A percentile compares a stretch with the other conserved stretches of the same genome.
Conservation (phyloP, 1,284 basidiomycete genomes). For the Pseudozyma tsukubaensis region DNA sequence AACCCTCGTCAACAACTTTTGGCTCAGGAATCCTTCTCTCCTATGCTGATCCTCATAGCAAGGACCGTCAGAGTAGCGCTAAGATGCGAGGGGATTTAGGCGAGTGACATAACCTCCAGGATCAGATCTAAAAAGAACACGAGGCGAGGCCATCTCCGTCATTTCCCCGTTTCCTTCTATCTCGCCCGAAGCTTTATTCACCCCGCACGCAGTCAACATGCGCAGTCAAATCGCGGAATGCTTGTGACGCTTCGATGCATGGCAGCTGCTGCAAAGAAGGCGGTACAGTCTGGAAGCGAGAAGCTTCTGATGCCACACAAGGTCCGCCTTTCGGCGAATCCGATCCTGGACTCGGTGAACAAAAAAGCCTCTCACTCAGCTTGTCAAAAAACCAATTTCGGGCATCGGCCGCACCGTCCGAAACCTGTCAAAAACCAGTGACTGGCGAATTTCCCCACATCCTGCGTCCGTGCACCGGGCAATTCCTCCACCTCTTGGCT, state of each 20-base stretch:
- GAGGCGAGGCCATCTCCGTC: neutral
- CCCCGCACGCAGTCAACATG: too few relatives aligned
- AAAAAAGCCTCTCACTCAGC: conserved; percentile 2
- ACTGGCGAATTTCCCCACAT: conserved; percentile 4
- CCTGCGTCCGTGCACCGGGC: conserved; percentile 20
- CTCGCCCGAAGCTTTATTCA: too few relatives aligned
- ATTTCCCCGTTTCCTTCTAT: conserved; percentile 11
- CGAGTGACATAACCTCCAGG: neutral
- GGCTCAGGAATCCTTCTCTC: too few relatives aligned
- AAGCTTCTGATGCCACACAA: too few relatives aligned
- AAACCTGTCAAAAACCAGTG: conserved; percentile 5
- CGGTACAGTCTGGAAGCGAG: too few relatives aligned
- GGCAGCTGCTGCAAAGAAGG: too few relatives aligned
- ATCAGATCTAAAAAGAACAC: neutral
- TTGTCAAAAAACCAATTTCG: conserved; percentile 12
- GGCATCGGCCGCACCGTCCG: conserved; percentile 42
- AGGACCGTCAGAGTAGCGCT: too few relatives aligned
- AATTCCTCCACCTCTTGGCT: conserved; percentile 28
- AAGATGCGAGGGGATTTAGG: too few relatives aligned
- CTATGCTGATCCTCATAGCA: too few relatives aligned
- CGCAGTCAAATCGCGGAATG: too few relatives aligned
- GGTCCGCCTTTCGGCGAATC: conserved; percentile 1
- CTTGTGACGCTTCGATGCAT: too few relatives aligned
- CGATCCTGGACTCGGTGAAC: neutral
- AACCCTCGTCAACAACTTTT: neutral